These are phyloP conservation scores for Aspergillus biplanus DNA, from an alignment of 495 filamentous ascomycete genomes.

Conservation along the genomic window DNA sequence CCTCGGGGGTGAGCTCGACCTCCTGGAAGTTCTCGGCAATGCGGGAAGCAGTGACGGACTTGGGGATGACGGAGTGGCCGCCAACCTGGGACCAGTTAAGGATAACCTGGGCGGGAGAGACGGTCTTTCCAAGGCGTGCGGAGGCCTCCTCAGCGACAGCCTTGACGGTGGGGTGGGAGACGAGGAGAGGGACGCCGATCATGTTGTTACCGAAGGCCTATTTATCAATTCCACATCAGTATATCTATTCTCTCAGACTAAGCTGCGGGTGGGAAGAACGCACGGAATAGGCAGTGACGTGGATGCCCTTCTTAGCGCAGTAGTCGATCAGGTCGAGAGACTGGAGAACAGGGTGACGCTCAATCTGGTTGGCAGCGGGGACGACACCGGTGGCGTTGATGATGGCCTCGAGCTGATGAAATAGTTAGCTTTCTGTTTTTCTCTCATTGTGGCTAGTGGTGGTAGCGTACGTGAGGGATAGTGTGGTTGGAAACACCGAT, in stretches of 20 bases:
- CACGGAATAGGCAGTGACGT: constrained; percentile 55
- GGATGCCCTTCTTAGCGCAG: constrained; percentile 49
- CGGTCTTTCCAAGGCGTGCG: constrained; percentile 42
- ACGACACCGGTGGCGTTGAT: constrained; percentile 53
- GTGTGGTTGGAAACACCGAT: constrained; percentile 57
- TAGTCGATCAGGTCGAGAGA: constrained; percentile 48
- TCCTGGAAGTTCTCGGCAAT: constrained; percentile 55
- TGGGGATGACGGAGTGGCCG: constrained; percentile 55
- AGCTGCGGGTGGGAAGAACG: constrained; percentile 10
- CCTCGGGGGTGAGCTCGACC: constrained; percentile 48
- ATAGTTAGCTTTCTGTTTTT: constrained; percentile 3
- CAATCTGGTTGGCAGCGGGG: constrained; percentile 55
- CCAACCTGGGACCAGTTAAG: constrained; percentile 54
- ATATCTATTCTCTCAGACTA: background rate
- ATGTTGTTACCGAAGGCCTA: constrained; percentile 56
- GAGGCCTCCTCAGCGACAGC: constrained; percentile 46
- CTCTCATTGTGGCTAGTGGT: background rate
- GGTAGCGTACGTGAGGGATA: constrained; percentile 43
- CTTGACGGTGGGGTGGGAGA: constrained; percentile 49
- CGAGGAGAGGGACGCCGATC: constrained; percentile 45
- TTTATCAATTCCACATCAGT: constrained; percentile 9
- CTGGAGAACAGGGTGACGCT: constrained; percentile 54
- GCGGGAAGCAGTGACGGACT: constrained; percentile 52
- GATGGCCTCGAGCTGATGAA: constrained; percentile 49
- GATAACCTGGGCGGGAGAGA: constrained; percentile 48